Conservation (phyloP, 306 rosid genomes). For the Rubus parviflorus region DNA sequence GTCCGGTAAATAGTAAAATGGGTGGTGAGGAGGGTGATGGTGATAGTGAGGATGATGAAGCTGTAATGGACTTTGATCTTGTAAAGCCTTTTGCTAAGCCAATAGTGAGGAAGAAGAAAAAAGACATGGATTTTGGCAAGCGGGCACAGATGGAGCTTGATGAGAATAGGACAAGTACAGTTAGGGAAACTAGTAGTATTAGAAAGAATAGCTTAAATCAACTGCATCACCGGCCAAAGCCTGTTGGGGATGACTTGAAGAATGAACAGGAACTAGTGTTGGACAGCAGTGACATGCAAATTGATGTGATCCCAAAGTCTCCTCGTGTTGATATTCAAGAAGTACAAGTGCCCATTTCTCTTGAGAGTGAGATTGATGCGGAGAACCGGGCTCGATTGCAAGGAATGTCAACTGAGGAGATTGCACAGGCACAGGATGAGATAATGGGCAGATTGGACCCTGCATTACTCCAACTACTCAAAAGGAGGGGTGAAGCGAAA, state of each 20-base stretch:
- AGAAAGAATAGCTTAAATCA: constrained; percentile 23
- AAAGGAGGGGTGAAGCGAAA: constrained; percentile 68
- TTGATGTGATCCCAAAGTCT: constrained; percentile 13
- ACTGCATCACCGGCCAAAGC: constrained; percentile 16
- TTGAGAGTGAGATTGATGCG: constrained; percentile 69
- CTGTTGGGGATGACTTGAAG: constrained; percentile 14
- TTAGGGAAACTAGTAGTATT: constrained; percentile 22
- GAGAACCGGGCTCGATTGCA: constrained; percentile 65
- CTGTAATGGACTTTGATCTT: constrained; percentile 41
- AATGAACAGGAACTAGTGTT: constrained; percentile 24
- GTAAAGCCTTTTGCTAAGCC: constrained; percentile 64
- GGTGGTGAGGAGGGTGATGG: constrained; percentile 27
- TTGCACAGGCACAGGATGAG: constrained; percentile 71
- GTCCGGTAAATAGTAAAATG: constrained; percentile 44
- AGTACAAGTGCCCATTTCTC: constrained; percentile 39
- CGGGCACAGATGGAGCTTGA: constrained; percentile 52
- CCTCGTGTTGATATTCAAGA: constrained; percentile 21
- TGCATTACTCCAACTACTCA: constrained; percentile 49
- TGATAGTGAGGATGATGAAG: constrained; percentile 29
- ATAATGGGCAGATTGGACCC: constrained; percentile 74
- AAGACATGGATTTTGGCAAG: constrained; percentile 57
- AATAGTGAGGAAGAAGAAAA: constrained; percentile 57
- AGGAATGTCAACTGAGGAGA: constrained; percentile 72
- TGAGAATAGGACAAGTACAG: not conserved
- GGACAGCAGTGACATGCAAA: constrained; percentile 11